Percentiles rank a stretch among this genome's conserved stretches.
Conservation (phyloP, 352 stramenopile species). For the Nothophytophthora sp. region DNA sequence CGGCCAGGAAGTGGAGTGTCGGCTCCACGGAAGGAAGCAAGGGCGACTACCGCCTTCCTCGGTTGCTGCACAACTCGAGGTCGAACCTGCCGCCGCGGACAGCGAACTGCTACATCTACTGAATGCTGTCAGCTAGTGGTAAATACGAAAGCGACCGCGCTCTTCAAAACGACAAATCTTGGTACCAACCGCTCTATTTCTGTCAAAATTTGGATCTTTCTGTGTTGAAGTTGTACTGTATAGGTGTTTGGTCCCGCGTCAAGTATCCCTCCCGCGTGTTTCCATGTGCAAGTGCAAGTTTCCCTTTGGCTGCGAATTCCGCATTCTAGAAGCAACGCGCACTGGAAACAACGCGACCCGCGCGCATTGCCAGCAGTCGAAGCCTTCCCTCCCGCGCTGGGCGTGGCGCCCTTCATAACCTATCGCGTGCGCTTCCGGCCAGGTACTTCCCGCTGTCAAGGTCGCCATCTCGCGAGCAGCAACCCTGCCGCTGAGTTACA, state of each 20-base stretch:
- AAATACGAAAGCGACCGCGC: too few relatives aligned
- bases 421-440: too few relatives aligned
- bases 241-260: too few relatives aligned
- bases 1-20: slow-evolving; percentile 13
- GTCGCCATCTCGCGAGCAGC: not conserved
- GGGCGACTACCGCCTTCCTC: slow-evolving; percentile 20
- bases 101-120: slow-evolving; percentile 18
- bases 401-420: slow-evolving; percentile 1
- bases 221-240: too few relatives aligned
- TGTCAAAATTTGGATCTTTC: too few relatives aligned
- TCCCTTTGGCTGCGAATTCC: too few relatives aligned
- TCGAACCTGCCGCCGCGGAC: slow-evolving; percentile 15
- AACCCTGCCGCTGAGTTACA: slow-evolving; percentile 30
- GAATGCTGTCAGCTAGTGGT: slow-evolving; percentile 1
- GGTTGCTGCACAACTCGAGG: slow-evolving; percentile 27
- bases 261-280: too few relatives aligned
- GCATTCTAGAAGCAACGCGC: too few relatives aligned
- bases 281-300: too few relatives aligned
- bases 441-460: not conserved
- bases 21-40: slow-evolving; percentile 20
- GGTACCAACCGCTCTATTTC: too few relatives aligned
- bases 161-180: too few relatives aligned
- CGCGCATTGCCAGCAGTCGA: slow-evolving; percentile 13
- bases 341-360: slow-evolving; percentile 3
- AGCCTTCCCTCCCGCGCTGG: slow-evolving; percentile 3